phyloP scores from a whole-genome alignment of 257 asterid genomes.

The Phtheirospermum japonicum region DNA sequence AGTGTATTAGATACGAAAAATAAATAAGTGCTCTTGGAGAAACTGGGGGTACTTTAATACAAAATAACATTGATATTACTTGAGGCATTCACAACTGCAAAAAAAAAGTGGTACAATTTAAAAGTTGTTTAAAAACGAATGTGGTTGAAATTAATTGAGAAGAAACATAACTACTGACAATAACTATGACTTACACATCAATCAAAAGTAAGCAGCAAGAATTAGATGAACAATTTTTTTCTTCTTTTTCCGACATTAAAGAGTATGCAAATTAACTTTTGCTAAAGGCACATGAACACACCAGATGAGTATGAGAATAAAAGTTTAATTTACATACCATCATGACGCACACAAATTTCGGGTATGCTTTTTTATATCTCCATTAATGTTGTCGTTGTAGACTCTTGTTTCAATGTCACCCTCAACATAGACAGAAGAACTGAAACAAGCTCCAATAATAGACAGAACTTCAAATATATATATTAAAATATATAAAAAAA shows the following conservation, averaged over 20 bases:
- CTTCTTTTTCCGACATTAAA: background rate
- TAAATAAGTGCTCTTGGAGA: constrained; percentile 4
- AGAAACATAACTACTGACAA: too few relatives aligned
- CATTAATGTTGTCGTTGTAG: constrained; percentile 87
- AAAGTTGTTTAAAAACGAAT: too few relatives aligned
- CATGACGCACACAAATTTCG: constrained; percentile 91
- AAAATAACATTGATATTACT: too few relatives aligned
- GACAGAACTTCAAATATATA: constrained; percentile 22
- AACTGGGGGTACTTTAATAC: constrained; percentile 20
- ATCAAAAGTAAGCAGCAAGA: background rate
- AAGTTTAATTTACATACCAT: constrained; percentile 51
- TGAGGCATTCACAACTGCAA: too few relatives aligned
- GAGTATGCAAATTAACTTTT: background rate
- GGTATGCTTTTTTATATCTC: constrained; percentile 88
- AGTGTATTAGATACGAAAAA: constrained; percentile 13
- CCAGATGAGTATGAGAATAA: background rate
- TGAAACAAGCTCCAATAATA: constrained; percentile 41
- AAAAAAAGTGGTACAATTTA: too few relatives aligned
- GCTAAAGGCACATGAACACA: background rate
- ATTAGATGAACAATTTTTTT: constrained; percentile 3
- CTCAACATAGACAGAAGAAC: too few relatives aligned
- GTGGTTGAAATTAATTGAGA: too few relatives aligned
- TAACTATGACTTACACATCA: background rate
- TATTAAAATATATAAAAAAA: background rate
- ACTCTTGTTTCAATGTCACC: too few relatives aligned